Percentiles rank a stretch among this genome's conserved stretches.
Conservation (phyloP, 1,139 yeast species). For the Citeromyces siamensis region DNA sequence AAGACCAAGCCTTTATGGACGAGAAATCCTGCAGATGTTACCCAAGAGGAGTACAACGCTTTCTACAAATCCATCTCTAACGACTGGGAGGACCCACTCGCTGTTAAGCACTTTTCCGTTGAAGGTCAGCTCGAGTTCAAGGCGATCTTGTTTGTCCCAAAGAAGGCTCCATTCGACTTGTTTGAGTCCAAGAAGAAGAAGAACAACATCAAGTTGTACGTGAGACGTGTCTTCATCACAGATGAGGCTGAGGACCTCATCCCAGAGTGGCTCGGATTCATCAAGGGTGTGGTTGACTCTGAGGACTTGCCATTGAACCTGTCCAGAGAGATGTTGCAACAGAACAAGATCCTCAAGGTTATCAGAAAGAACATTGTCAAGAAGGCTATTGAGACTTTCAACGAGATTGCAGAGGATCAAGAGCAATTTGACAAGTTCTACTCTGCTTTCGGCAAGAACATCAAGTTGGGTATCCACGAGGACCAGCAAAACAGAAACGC, state of each 20-base stretch:
- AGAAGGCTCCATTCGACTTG: slow-evolving; percentile 98
- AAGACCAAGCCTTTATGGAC: slow-evolving; percentile 99
- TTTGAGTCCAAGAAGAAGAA: slow-evolving; percentile 98
- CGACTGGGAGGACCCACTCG: slow-evolving; percentile 99
- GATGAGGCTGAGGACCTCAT: slow-evolving; percentile 99
- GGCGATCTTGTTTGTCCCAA: slow-evolving; percentile 96
- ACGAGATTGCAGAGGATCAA: slow-evolving; percentile 97
- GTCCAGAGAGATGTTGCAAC: slow-evolving; percentile 99
- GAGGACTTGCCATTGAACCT: slow-evolving; percentile 99
- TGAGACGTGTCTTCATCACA: slow-evolving; percentile 98
- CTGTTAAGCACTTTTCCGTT: slow-evolving; percentile 98
- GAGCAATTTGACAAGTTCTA: slow-evolving; percentile 99
- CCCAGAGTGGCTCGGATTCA: slow-evolving; percentile 98
- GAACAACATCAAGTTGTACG: slow-evolving; percentile 97
- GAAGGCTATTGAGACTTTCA: slow-evolving; percentile 97
- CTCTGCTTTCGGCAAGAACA: slow-evolving; percentile 96
- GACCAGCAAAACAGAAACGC: slow-evolving; percentile 96
- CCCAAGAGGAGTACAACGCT: slow-evolving; percentile 98
- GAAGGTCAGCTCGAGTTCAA: slow-evolving; percentile 99
- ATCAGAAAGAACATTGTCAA: slow-evolving; percentile 98
- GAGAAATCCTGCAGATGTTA: slow-evolving; percentile 94
- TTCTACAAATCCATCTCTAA: slow-evolving; percentile 99
- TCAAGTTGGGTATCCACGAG: slow-evolving; percentile 98
- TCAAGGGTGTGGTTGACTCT: slow-evolving; percentile 99
- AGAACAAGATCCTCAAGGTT: slow-evolving; percentile 98